Percentiles rank a stretch among this genome's conserved stretches.
Evolutionary conservation across 2,329 filamentous ascomycete genomes (phyloP).

Genomic region (Nemania sp.): DNA sequence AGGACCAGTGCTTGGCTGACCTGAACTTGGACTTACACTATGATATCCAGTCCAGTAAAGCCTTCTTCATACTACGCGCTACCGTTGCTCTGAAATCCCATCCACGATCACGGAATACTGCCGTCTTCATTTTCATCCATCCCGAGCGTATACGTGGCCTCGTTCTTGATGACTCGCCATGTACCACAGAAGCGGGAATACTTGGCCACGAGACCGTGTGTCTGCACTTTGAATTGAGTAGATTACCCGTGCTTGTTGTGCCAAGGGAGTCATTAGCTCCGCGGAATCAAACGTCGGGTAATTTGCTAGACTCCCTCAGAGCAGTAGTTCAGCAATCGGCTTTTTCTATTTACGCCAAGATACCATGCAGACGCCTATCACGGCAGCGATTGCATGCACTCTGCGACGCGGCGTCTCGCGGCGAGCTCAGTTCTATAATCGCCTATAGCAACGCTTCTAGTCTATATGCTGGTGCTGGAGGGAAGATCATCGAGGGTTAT

Average conservation of each 20-base stretch:
- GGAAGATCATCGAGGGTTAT: slow-evolving; percentile 20
- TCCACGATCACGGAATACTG: slow-evolving; percentile 16
- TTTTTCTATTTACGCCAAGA: slow-evolving; percentile 21
- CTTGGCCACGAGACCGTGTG: slow-evolving; percentile 22
- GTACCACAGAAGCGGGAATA: slow-evolving; percentile 7
- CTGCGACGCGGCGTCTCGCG: slow-evolving; percentile 20
- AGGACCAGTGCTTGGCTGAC: slow-evolving; percentile 10
- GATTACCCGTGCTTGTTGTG: slow-evolving; percentile 20
- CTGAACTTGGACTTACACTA: slow-evolving; percentile 24
- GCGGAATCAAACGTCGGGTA: slow-evolving; percentile 23
- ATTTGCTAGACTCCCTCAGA: slow-evolving; percentile 22
- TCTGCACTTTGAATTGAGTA: slow-evolving; percentile 23
- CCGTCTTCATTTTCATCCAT: slow-evolving; percentile 22
- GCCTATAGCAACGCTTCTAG: slow-evolving; percentile 18
- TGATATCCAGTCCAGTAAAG: slow-evolving; percentile 22
- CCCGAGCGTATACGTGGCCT: slow-evolving; percentile 23
- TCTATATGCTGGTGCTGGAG: slow-evolving; percentile 24
- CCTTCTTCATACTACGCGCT: slow-evolving; percentile 24
- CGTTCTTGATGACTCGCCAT: slow-evolving; percentile 20
- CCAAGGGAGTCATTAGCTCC: slow-evolving; percentile 21
- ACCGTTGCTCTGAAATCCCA: slow-evolving; percentile 22
- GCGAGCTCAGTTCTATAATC: slow-evolving; percentile 18
- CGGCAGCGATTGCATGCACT: slow-evolving; percentile 20
- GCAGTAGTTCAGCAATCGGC: slow-evolving; percentile 17
- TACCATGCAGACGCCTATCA: slow-evolving; percentile 18